Percentiles rank a stretch among this genome's conserved stretches.
phyloP scores from a whole-genome alignment of 129 eudicot species.

The Mikania micrantha region DNA sequence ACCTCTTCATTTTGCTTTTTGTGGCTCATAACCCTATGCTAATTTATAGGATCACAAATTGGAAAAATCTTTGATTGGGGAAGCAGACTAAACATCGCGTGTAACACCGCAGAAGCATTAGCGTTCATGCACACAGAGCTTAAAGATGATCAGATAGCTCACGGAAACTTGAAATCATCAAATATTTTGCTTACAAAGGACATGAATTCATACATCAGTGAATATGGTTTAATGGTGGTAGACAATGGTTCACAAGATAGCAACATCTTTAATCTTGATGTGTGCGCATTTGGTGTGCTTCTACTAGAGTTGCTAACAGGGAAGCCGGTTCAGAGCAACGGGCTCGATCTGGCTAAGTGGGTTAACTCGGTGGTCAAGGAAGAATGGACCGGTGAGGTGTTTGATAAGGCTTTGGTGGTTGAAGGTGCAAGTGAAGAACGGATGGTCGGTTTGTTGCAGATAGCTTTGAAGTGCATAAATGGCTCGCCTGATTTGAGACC shows the following conservation, averaged over 20 bases:
- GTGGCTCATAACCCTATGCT: not conserved
- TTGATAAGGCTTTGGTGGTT: slow-evolving; percentile 45
- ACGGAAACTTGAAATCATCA: slow-evolving; percentile 76
- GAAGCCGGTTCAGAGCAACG: slow-evolving; percentile 46
- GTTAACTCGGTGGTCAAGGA: slow-evolving; percentile 67
- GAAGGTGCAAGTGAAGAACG: slow-evolving; percentile 63
- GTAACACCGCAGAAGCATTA: slow-evolving; percentile 42
- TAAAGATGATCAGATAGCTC: slow-evolving; percentile 44
- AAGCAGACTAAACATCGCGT: slow-evolving; percentile 53
- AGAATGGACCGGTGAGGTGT: slow-evolving; percentile 76
- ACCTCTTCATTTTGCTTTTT: not conserved
- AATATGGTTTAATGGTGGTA: slow-evolving; percentile 60
- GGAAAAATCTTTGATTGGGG: slow-evolving; percentile 54
- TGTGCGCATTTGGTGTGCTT: slow-evolving; percentile 53
- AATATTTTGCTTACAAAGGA: slow-evolving; percentile 48
- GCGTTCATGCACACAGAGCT: slow-evolving; percentile 66
- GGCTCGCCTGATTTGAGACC: slow-evolving; percentile 53
- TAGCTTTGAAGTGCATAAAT: slow-evolving; percentile 60
- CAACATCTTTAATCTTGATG: slow-evolving; percentile 36
- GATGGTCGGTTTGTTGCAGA: slow-evolving; percentile 62
- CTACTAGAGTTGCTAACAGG: slow-evolving; percentile 72
- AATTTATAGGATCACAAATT: slow-evolving; percentile 47
- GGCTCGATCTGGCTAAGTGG: slow-evolving; percentile 63
- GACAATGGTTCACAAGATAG: slow-evolving; percentile 23
- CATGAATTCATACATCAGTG: slow-evolving; percentile 58